Evolutionary conservation across 2,329 filamentous ascomycete genomes (phyloP), one percentile per base, ranked within the genome.

Genomic region (Neopestalotiopsis sp.): DNA sequence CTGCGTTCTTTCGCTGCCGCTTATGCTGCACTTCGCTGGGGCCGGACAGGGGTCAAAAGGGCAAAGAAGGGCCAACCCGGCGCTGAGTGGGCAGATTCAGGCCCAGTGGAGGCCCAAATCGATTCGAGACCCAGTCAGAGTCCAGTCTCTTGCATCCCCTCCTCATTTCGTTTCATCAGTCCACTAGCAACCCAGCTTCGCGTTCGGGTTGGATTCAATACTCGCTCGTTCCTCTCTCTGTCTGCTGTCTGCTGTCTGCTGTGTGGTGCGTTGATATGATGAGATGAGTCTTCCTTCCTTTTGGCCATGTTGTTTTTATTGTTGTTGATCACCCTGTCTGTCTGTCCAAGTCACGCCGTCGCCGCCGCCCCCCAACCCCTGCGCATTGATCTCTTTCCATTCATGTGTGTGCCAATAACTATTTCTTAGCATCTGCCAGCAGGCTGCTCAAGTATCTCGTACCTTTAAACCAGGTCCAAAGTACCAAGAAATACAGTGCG

Each of bases 131-230:
- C 59, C 59, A 34, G 28, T 34, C 32, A 62, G 17, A 62, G 59
- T 34, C 59, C 59, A 62, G 59, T 62, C 59, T 62, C 34, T 62
- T 62, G n/a, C 30, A 38, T 62, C 59, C 65, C 30, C 34, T 61
- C 65, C 28, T 49, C 30, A 67, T 67, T 67, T 67, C 65, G 34
- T 67, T 67, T 67, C 45, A 53, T 53, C 17, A 53, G 57, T 59
- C 57, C 24, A 59, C 24, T 59, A 24, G 24, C 57, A 14, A 24
- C 24, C 30, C 57, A 59, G 30, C 7, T 30, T n/a, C 24, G 20
- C 12, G 14, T 14, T 24, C 57, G 24, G 24, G 49, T 56, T n/a
- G 24, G 17, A 56, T 56, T n/a, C 30, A 59, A 14, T 24, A 34
- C 24, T 30, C 30, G 24, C 57, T 34, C 24, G 17, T 56, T 5